Conservation (phyloP, 495 filamentous ascomycete genomes). For the Rusavskia elegans region DNA sequence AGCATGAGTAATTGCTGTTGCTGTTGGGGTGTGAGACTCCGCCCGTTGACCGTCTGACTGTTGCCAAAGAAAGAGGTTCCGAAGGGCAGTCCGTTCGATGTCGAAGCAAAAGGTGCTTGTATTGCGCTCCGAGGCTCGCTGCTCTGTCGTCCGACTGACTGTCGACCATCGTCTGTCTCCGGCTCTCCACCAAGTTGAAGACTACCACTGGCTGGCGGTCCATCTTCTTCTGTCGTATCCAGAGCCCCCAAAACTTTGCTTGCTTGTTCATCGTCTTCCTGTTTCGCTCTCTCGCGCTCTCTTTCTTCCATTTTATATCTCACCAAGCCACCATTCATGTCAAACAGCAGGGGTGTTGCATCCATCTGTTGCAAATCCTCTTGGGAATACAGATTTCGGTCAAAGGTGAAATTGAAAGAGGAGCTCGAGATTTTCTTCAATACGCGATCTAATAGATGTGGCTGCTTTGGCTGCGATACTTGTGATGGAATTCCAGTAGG, state of each 20-base stretch:
- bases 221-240: conserved; percentile 30
- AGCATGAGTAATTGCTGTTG: conserved; percentile 55
- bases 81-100: conserved; percentile 29
- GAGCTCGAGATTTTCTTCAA: conserved; percentile 39
- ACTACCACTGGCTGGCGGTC: conserved; percentile 62
- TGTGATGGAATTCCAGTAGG: neutral
- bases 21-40: conserved; percentile 65
- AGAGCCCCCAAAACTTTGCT: conserved; percentile 37
- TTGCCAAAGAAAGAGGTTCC: conserved; percentile 28
- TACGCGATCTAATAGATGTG: conserved; percentile 27
- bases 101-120: conserved; percentile 54
- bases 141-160: conserved; percentile 31
- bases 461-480: conserved; percentile 15
- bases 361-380: conserved; percentile 41
- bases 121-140: conserved; percentile 40
- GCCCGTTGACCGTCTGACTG: conserved; percentile 42
- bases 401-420: conserved; percentile 46
- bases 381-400: conserved; percentile 27
- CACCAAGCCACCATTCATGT: conserved; percentile 59
- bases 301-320: conserved; percentile 50
- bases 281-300: conserved; percentile 42
- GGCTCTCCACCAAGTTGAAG: conserved; percentile 82
- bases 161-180: conserved; percentile 43
- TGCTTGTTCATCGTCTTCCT: conserved; percentile 21
- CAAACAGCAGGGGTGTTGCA: conserved; percentile 64